phyloP scores from a whole-genome alignment of 305 asterid species.

The Rubia balearica region DNA sequence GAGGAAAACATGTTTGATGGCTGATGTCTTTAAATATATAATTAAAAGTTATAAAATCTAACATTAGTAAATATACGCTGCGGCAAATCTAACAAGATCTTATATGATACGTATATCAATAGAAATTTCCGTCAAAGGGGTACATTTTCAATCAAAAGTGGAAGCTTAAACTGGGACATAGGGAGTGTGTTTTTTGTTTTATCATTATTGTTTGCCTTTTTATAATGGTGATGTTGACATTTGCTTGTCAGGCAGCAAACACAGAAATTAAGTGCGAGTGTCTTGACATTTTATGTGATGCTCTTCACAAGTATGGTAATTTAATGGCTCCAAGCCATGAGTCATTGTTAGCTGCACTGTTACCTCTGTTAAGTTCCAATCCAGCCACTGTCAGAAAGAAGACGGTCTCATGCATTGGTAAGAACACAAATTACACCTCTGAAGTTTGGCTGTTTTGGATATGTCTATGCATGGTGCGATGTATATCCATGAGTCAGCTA shows the following conservation, averaged over 20 bases:
- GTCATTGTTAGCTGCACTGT: slow-evolving; percentile 54
- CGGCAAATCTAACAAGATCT: no score
- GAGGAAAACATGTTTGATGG: no score
- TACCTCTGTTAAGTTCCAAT: slow-evolving; percentile 80
- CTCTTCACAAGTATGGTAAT: slow-evolving; percentile 94
- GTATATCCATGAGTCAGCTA: neutral
- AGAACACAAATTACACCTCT: slow-evolving; percentile 18
- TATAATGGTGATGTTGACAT: neutral
- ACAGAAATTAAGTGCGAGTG: slow-evolving; percentile 95
- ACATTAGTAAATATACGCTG: no score
- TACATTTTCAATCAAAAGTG: no score
- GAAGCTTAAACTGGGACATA: no score
- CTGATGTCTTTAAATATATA: no score
- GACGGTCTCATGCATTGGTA: slow-evolving; percentile 94
- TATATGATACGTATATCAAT: no score
- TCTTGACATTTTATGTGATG: slow-evolving; percentile 90
- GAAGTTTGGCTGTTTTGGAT: slow-evolving; percentile 9
- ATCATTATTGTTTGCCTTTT: neutral
- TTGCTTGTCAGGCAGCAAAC: slow-evolving; percentile 55
- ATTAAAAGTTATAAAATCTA: no score
- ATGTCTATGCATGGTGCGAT: neutral
- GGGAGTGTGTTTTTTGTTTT: neutral
- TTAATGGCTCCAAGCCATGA: slow-evolving; percentile 85
- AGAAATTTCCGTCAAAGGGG: no score
- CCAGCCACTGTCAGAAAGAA: slow-evolving; percentile 98